These are phyloP conservation scores for Pigoraptor vietnamica DNA, from an alignment of 78 protist genomes.

Conservation along the genomic window DNA sequence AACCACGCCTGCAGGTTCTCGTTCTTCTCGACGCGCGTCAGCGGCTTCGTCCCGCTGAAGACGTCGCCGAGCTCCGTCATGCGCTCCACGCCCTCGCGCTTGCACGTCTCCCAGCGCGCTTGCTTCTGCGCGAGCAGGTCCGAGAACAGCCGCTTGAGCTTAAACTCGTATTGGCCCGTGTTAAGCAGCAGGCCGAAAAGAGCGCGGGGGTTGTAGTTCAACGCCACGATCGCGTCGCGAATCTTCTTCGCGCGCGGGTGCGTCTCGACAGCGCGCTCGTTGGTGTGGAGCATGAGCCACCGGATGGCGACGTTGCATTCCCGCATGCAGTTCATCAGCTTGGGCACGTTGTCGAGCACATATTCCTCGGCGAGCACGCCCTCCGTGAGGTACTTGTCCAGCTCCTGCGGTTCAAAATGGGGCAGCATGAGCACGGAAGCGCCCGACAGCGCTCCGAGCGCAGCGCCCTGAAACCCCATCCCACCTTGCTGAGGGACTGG, in stretches of 20 bases:
- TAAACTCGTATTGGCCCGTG: constrained; percentile 85
- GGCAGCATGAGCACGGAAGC: background rate
- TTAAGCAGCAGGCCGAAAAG: constrained; percentile 70
- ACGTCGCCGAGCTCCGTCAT: constrained; percentile 73
- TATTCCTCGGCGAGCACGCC: constrained; percentile 21
- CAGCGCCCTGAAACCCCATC: too few relatives aligned
- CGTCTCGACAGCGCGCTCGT: constrained; percentile 22
- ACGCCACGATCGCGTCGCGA: background rate
- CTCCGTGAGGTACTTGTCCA: background rate
- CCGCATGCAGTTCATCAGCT: constrained; percentile 62
- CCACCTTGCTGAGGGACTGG: background rate
- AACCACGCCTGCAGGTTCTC: constrained; percentile 87
- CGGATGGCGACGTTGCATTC: constrained; percentile 87
- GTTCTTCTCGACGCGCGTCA: constrained; percentile 76
- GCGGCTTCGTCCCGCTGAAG: constrained; percentile 80
- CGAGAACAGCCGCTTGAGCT: constrained; percentile 36
- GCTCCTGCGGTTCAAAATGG: background rate
- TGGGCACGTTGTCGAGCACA: constrained; percentile 66
- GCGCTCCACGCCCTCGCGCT: constrained; percentile 31
- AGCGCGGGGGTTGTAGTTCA: constrained; percentile 7
- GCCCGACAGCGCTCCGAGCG: too few relatives aligned
- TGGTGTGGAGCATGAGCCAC: constrained; percentile 74
- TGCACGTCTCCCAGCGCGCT: constrained; percentile 69
- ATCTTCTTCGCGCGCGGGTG: constrained; percentile 27
- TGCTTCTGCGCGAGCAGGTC: constrained; percentile 42